Conservation (phyloP, 768 basidiomycete species). For the Russula brevipes region DNA sequence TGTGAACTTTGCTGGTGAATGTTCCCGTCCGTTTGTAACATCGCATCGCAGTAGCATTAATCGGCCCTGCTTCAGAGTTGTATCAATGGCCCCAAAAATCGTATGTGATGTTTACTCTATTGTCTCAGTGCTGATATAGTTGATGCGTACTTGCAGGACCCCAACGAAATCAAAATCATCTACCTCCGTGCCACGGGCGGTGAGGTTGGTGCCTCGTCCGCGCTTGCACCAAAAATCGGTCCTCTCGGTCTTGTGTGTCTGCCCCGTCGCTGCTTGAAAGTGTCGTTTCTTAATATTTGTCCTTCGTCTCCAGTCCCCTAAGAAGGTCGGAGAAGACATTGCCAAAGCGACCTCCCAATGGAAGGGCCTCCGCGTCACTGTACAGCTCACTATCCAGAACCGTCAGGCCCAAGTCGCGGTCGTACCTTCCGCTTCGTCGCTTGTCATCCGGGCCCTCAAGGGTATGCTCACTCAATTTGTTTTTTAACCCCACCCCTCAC, state of each 20-base stretch:
- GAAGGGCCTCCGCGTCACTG: slow-evolving; percentile 99
- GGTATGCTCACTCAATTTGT: slow-evolving; percentile 46
- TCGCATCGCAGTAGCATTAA: not conserved
- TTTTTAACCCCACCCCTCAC: not conserved
- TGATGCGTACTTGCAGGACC: slow-evolving; percentile 57
- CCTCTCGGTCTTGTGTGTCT: slow-evolving; percentile 91
- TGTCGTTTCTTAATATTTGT: slow-evolving; percentile 14
- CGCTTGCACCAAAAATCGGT: slow-evolving; percentile 99
- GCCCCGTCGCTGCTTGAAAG: not conserved
- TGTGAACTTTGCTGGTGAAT: slow-evolving; percentile 7
- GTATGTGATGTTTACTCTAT: slow-evolving; percentile 38
- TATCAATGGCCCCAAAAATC: slow-evolving; percentile 72
- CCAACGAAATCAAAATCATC: slow-evolving; percentile 97
- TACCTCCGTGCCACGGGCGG: slow-evolving; percentile 98
- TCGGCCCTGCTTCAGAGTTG: slow-evolving; percentile 23
- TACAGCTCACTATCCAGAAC: slow-evolving; percentile 99
- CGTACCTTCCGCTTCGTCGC: slow-evolving; percentile 94
- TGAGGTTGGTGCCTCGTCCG: slow-evolving; percentile 98
- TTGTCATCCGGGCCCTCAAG: slow-evolving; percentile 97
- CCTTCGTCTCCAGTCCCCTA: slow-evolving; percentile 71
- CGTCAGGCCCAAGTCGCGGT: slow-evolving; percentile 97
- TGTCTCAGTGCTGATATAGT: not conserved
- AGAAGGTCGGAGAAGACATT: slow-evolving; percentile 99
- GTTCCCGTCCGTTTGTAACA: too few species aligned
- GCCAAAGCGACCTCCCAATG: slow-evolving; percentile 97